Conservation (phyloP, 2,329 filamentous ascomycete species). For the Hypocreales sp. region DNA sequence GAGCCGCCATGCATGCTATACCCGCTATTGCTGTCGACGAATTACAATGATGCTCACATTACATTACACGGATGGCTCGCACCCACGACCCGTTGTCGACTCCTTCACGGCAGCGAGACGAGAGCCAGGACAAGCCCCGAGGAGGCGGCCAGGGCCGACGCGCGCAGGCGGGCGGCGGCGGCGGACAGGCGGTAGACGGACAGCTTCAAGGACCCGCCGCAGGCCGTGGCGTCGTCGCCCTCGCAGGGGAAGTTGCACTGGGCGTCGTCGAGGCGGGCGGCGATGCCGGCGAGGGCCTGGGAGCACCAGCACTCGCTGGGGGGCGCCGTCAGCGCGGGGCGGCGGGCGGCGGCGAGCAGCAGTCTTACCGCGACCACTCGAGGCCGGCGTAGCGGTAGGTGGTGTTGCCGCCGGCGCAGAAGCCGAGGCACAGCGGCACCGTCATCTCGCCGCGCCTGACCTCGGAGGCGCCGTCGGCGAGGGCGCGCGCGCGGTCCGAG, state of each 20-base stretch:
- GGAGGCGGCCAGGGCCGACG: not conserved
- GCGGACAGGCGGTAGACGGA: constrained; percentile 23
- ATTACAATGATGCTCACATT: too few relatives aligned
- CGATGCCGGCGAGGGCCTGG: constrained; percentile 28
- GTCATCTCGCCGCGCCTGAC: constrained; percentile 32
- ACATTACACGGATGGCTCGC: too few relatives aligned
- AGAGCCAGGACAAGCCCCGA: not conserved
- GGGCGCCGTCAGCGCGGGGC: not conserved
- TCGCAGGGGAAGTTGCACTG: constrained; percentile 37
- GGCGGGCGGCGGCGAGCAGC: not conserved
- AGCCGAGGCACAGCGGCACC: constrained; percentile 31
- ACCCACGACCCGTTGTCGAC: too few relatives aligned
- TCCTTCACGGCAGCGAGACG: not conserved
- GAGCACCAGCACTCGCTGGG: constrained; percentile 47
- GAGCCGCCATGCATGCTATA: too few relatives aligned
- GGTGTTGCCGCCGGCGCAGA: constrained; percentile 25
- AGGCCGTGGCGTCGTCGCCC: constrained; percentile 33
- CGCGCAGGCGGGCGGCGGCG: not conserved
- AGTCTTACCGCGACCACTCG: constrained; percentile 31
- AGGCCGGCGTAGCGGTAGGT: constrained; percentile 35
- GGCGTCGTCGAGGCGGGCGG: constrained; percentile 27
- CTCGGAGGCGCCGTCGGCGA: constrained; percentile 25
- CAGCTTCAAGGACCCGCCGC: constrained; percentile 36
- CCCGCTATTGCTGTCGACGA: too few relatives aligned
- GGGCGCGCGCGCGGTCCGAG: constrained; percentile 27